These are phyloP conservation scores for Scalesia atractyloides DNA, from an alignment of 129 eudicot species.

Conservation along the genomic window DNA sequence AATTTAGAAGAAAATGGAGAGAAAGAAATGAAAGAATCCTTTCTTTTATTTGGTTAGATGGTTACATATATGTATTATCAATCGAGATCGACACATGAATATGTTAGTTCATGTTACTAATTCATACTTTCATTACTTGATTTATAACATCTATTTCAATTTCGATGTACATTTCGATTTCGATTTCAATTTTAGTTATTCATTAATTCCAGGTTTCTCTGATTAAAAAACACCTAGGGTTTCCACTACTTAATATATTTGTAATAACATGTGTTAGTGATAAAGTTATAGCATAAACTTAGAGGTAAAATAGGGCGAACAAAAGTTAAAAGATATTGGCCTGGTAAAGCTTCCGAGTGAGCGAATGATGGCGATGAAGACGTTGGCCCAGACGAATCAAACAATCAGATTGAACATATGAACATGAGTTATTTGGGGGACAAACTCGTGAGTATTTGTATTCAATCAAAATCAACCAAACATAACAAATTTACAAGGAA, in stretches of 20 bases:
- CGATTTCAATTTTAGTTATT: neutral
- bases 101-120: neutral
- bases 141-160: neutral
- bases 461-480: no score
- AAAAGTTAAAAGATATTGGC: conserved; percentile 92
- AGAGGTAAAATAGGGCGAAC: conserved; percentile 90
- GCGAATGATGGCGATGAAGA: conserved; percentile 84
- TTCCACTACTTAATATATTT: conserved; percentile 28
- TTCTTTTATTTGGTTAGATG: no score
- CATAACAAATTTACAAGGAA: no score
- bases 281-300: conserved; percentile 74
- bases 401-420: no score
- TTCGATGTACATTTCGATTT: neutral
- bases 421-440: no score
- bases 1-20: no score
- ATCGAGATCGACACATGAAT: neutral
- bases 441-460: no score
- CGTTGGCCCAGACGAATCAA: conserved; percentile 29
- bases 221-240: neutral
- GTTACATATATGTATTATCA: no score
- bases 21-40: no score
- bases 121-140: neutral
- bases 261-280: conserved; percentile 93
- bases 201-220: conserved; percentile 13
- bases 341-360: conserved; percentile 98